Evolutionary conservation across 257 asterid genomes (phyloP).

Genomic region (Paraleonurus japonicus): DNA sequence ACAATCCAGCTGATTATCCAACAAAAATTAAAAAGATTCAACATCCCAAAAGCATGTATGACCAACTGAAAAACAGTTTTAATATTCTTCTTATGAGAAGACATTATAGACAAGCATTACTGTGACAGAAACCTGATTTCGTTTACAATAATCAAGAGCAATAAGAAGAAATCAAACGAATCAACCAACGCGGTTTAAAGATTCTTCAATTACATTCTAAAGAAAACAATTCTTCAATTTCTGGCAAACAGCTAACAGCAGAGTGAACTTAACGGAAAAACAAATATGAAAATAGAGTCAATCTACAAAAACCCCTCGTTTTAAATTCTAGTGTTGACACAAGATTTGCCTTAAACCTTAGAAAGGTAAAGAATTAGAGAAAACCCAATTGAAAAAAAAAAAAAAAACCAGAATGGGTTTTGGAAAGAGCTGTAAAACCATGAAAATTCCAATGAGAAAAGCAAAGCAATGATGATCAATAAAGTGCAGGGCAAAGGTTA

Average conservation of each 20-base stretch:
- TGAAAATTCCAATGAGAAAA: neutral
- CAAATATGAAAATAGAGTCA: neutral
- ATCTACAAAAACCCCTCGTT: constrained; percentile 7
- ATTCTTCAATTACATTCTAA: neutral
- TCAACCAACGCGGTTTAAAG: neutral
- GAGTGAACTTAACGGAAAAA: neutral
- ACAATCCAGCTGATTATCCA: neutral
- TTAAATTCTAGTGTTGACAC: neutral
- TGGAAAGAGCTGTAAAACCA: neutral
- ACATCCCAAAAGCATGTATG: neutral
- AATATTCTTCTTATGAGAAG: neutral
- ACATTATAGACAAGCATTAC: neutral
- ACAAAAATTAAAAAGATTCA: neutral
- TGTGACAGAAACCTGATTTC: neutral
- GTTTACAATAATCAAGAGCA: neutral
- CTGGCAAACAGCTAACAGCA: neutral
- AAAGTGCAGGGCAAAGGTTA: neutral
- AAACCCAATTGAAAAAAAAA: constrained; percentile 2
- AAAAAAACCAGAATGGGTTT: neutral
- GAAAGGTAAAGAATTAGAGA: neutral
- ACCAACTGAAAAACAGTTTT: neutral
- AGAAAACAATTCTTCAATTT: neutral
- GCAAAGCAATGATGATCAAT: neutral
- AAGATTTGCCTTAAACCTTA: neutral
- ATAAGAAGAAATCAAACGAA: neutral